phyloP scores from a whole-genome alignment of 495 filamentous ascomycete genomes.

The Neurospora sp. region DNA sequence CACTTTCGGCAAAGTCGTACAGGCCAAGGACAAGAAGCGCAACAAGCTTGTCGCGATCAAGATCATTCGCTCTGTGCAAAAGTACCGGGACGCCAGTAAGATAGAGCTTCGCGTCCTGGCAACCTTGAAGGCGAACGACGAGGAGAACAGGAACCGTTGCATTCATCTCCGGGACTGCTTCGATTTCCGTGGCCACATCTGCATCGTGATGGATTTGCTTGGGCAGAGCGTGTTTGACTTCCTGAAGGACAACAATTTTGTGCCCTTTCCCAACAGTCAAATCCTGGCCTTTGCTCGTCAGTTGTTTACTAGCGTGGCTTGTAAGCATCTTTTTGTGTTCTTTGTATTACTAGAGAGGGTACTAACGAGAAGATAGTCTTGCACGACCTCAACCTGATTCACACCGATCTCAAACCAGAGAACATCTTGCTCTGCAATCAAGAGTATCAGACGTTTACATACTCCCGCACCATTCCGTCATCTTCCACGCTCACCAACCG shows the following conservation, averaged over 20 bases:
- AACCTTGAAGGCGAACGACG: conserved; percentile 83
- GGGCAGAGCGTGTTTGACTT: conserved; percentile 99
- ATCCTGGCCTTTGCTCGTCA: conserved; percentile 96
- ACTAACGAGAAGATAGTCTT: conserved; percentile 53
- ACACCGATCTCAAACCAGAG: conserved; percentile 96
- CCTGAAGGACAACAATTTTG: conserved; percentile 85
- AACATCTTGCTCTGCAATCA: conserved; percentile 92
- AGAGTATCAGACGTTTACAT: conserved; percentile 90
- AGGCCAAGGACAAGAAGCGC: conserved; percentile 69
- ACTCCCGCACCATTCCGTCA: conserved; percentile 88
- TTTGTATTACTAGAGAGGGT: background rate
- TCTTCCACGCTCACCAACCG: conserved; percentile 68
- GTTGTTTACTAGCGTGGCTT: conserved; percentile 94
- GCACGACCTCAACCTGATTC: conserved; percentile 94
- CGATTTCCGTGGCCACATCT: conserved; percentile 95
- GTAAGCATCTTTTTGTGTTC: conserved; percentile 45
- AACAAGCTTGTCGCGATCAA: conserved; percentile 84
- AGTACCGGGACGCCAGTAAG: conserved; percentile 93
- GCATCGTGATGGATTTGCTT: conserved; percentile 93
- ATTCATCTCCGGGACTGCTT: conserved; percentile 97
- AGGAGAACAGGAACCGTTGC: conserved; percentile 86
- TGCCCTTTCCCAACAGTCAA: conserved; percentile 97
- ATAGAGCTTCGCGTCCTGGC: conserved; percentile 91
- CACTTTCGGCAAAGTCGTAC: conserved; percentile 96
- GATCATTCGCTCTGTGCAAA: conserved; percentile 95